A percentile compares a stretch with the other conserved stretches of the same genome.
phyloP scores from a whole-genome alignment of 345 rosid genomes.

The Eucalyptus polybractea region DNA sequence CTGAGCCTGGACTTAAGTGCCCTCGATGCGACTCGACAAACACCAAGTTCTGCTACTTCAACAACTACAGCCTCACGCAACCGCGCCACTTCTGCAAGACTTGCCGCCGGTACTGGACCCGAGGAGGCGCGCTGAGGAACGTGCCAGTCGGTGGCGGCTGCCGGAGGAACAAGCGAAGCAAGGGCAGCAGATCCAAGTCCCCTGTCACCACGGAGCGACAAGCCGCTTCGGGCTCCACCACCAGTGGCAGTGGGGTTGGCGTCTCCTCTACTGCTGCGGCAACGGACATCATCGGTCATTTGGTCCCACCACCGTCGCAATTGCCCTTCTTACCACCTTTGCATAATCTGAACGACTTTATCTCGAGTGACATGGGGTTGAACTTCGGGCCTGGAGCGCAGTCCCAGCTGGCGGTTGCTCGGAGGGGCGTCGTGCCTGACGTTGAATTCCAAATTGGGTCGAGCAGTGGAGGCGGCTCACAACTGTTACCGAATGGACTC shows the following conservation, averaged over 20 bases:
- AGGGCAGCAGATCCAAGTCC: conserved; percentile 45
- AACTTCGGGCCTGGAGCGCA: conserved; percentile 3
- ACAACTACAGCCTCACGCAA: conserved; percentile 64
- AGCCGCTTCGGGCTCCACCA: neutral
- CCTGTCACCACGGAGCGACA: neutral
- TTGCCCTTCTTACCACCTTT: conserved; percentile 28
- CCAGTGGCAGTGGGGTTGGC: conserved; percentile 11
- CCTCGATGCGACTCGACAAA: conserved; percentile 63
- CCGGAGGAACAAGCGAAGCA: conserved; percentile 44
- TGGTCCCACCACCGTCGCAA: conserved; percentile 3
- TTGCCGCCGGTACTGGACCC: conserved; percentile 68
- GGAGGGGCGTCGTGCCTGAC: neutral
- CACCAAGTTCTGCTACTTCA: conserved; percentile 72
- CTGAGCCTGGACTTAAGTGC: conserved; percentile 44
- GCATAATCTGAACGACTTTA: conserved; percentile 14
- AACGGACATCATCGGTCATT: neutral
- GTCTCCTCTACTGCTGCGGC: conserved; percentile 3
- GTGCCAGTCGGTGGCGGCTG: conserved; percentile 74
- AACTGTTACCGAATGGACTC: conserved; percentile 10
- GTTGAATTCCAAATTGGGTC: conserved; percentile 16
- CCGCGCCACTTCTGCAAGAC: conserved; percentile 79
- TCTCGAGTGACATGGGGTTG: conserved; percentile 10
- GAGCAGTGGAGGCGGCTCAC: neutral
- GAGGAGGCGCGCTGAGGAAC: conserved; percentile 66
- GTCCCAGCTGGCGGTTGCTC: conserved; percentile 6